Evolutionary conservation across 2,329 filamentous ascomycete genomes (phyloP), one percentile per base, ranked within the genome.

Genomic region (Ophiostoma pallidulum): DNA sequence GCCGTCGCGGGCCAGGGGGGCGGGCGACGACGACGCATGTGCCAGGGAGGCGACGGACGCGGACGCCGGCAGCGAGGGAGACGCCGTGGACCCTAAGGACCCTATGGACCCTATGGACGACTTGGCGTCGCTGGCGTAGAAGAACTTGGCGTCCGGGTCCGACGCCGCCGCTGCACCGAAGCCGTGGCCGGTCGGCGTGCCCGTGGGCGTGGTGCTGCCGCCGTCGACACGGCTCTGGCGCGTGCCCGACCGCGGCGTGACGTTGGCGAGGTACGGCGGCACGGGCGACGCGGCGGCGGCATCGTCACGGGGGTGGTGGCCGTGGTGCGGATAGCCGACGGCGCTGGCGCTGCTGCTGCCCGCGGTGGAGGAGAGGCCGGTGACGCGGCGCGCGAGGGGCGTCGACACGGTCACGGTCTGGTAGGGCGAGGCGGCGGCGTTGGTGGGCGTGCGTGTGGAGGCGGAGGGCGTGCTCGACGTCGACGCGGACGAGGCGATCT

Each of bases 111-210:
- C n/a, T n/a, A n/a, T n/a, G n/a, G 43, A 32, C 61, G 32, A 35
- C 64, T 61, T 56, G 19, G 76, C 84, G 56, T 95, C 87, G 62
- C 82, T 87, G 24, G 90, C 92, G 62, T 94, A 90, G 63, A 98
- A 96, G 73, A 97, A 97, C 68, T 88, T 91, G 45, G 82, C 67
- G 44, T 77, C 74, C 18, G 59, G 35, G 31, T 47, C 49, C 19
- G 36, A 18, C 13, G 64, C 56, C 16, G 61, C 19, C 2, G 24
- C n/a, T 3, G 43, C 60, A 16, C 18, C 19, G 14, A 64, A 51
- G 41, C 64, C 62, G 12, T 75, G 71, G 1, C 61, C 59, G 41
- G 65, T 75, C 5, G 80, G 78, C 0, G 79, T 84, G 48, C 70
- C 73, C 52, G 64, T 77, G 4, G 86, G 82, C 2, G 87, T 88